Percentiles rank a stretch among this genome's conserved stretches.
Evolutionary conservation across 768 basidiomycete genomes (phyloP).

Genomic region (Tulasnella sp.): DNA sequence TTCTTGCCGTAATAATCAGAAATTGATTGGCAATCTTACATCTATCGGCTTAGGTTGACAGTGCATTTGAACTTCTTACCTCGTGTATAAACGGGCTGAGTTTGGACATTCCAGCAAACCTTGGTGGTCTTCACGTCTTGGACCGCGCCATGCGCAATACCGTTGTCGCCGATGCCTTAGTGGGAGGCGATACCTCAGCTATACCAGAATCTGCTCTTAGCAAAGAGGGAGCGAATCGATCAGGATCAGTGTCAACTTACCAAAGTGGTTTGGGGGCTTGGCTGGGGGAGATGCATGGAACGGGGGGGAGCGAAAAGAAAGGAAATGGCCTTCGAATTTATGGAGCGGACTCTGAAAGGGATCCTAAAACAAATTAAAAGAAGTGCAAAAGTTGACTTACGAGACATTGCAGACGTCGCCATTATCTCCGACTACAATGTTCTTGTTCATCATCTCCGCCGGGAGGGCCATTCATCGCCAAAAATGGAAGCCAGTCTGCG

Average conservation of each 20-base stretch:
- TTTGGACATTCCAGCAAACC: not conserved
- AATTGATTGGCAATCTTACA: not conserved
- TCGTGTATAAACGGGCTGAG: not conserved
- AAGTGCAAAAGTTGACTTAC: not conserved
- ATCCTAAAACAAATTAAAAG: not conserved
- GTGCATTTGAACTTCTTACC: not conserved
- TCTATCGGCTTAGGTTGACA: not conserved
- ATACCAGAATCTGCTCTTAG: too few relatives aligned
- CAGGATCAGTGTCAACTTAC: not conserved
- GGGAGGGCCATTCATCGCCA: not conserved
- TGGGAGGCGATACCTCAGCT: not conserved
- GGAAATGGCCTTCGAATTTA: not conserved
- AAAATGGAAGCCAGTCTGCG: not conserved
- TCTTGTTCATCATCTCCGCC: not conserved
- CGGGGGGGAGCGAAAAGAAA: not conserved
- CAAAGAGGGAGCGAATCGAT: too few relatives aligned
- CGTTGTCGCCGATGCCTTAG: not conserved
- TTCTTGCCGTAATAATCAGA: not conserved
- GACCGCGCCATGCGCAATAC: not conserved
- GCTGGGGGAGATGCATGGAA: too few relatives aligned
- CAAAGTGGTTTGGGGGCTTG: not conserved
- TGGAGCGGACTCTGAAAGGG: not conserved
- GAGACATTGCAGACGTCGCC: not conserved
- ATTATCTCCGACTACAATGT: conserved; percentile 13
- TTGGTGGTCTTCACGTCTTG: not conserved